Evolutionary conservation across 2,329 filamentous ascomycete genomes (phyloP).

Genomic region (Monosporascus sp.): DNA sequence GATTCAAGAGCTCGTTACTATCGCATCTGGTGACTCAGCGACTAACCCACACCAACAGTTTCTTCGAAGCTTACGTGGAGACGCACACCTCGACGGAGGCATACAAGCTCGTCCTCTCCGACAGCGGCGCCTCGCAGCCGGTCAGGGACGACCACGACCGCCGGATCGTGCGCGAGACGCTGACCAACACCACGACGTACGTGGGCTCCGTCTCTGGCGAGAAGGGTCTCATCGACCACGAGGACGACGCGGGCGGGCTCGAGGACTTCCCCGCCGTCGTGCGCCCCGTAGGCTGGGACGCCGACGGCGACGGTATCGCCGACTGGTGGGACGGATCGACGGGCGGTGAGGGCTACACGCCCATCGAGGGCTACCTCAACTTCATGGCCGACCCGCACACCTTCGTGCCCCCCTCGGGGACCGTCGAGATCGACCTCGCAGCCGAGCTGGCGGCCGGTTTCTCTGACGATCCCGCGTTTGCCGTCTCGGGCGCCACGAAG

Average conservation of each 20-base stretch:
- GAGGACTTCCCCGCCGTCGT: slow-evolving; percentile 25
- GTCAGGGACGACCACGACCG: slow-evolving; percentile 27
- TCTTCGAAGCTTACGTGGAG: slow-evolving; percentile 25
- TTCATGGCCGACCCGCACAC: slow-evolving; percentile 30
- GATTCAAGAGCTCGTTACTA: background rate
- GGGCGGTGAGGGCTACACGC: slow-evolving; percentile 25
- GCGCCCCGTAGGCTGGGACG: slow-evolving; percentile 25
- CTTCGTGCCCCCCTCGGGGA: slow-evolving; percentile 21
- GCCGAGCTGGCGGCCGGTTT: slow-evolving; percentile 18
- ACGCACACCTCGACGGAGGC: slow-evolving; percentile 27
- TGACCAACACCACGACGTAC: slow-evolving; percentile 24
- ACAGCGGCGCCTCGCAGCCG: slow-evolving; percentile 26
- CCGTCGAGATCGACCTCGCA: slow-evolving; percentile 20
- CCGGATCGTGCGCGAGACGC: slow-evolving; percentile 28
- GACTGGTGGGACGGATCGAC: slow-evolving; percentile 31
- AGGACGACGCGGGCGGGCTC: slow-evolving; percentile 27
- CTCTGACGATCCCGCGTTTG: slow-evolving; percentile 9
- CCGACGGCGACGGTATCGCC: slow-evolving; percentile 27
- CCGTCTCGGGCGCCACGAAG: slow-evolving; percentile 5
- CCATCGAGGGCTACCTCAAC: slow-evolving; percentile 29
- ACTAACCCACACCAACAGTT: slow-evolving; percentile 1
- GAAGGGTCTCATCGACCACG: slow-evolving; percentile 29
- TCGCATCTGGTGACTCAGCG: no score
- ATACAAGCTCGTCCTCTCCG: slow-evolving; percentile 30
- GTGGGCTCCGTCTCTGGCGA: slow-evolving; percentile 24